Base-by-base conservation (phyloP, 148 eudicot species). In the Chenopodium formosanum region DNA sequence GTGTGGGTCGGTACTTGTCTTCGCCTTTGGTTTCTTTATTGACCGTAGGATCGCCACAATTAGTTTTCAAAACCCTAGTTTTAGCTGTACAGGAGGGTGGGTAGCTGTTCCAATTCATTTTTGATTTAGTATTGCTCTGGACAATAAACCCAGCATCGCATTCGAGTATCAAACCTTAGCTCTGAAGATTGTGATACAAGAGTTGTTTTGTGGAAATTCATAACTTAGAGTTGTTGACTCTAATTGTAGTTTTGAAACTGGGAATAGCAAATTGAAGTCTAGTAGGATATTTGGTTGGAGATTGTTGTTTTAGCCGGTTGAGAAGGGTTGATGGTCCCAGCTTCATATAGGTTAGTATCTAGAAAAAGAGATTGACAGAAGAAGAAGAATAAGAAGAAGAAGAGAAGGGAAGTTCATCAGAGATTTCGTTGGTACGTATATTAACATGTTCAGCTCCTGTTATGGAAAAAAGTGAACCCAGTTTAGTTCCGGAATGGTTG, bases 381-480 rank as follows among this genome's bases (percentile, higher is more conserved):
- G 65, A 72, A 50, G 70, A 73, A 27, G 29, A 27, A 66, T 72
- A 56, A 29, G 65, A 68, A 71, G 65, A 73, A 52, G 70, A 73
- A 67, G 75, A 65, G 22, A 60, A 50, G 76, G 84, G 81, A 56
- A 78, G 29, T 72, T 52, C 44, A 27, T 79, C 58, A 20, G 75
- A n/a, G 70, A 66, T 77, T 72, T 69, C 67, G 81, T 75, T 69
- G 82, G 69, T 79, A 75, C 70, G 68, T 71, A 47, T 78, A 56
- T 82, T 87, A 88, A 89, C 85, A 92, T 92, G 98, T 78, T 87
- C 82, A 80, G 80, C 47, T 58, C 76, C 89, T 84, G 86, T 91
- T 84, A 95, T 95, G 98, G 98, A 95, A 80, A 89, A 79, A 88
- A 93, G 94, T 92, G 99, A 95, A 87, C 99, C 97, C 65, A 86